phyloP scores from a whole-genome alignment of 2,329 filamentous ascomycete species.

The Aspergillus puulaauensis region DNA sequence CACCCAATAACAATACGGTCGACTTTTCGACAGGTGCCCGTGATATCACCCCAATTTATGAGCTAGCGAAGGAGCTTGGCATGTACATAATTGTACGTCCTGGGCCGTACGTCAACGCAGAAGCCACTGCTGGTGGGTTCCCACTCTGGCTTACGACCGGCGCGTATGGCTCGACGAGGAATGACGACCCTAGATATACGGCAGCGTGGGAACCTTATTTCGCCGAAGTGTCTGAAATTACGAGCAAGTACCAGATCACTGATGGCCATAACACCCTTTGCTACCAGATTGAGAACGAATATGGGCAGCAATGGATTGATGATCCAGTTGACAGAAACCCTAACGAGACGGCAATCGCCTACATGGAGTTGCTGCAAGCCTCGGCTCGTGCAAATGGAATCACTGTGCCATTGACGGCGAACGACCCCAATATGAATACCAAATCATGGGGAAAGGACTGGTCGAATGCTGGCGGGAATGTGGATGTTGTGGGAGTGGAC shows the following conservation, averaged over 20 bases:
- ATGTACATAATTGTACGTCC: conserved; percentile 58
- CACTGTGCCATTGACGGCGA: conserved; percentile 57
- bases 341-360: conserved; percentile 46
- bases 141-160: conserved; percentile 64
- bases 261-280: conserved; percentile 27
- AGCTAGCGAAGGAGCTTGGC: conserved; percentile 54
- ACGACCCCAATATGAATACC: conserved; percentile 60
- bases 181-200: conserved; percentile 32
- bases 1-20: conserved; percentile 43
- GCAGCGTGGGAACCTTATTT: conserved; percentile 33
- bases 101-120: conserved; percentile 64
- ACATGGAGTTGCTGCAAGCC: conserved; percentile 52
- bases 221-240: conserved; percentile 28
- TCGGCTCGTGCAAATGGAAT: conserved; percentile 58
- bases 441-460: conserved; percentile 63
- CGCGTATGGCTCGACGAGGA: conserved; percentile 34
- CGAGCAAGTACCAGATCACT: conserved; percentile 30
- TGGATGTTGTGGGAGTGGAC: conserved; percentile 30
- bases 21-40: conserved; percentile 56
- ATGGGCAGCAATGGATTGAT: conserved; percentile 41
- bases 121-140: conserved; percentile 62
- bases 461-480: conserved; percentile 51
- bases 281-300: conserved; percentile 36
- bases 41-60: conserved; percentile 53
- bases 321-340: conserved; percentile 40